phyloP scores from a whole-genome alignment of 352 stramenopile genomes.

The Aphanomyces euteiches region DNA sequence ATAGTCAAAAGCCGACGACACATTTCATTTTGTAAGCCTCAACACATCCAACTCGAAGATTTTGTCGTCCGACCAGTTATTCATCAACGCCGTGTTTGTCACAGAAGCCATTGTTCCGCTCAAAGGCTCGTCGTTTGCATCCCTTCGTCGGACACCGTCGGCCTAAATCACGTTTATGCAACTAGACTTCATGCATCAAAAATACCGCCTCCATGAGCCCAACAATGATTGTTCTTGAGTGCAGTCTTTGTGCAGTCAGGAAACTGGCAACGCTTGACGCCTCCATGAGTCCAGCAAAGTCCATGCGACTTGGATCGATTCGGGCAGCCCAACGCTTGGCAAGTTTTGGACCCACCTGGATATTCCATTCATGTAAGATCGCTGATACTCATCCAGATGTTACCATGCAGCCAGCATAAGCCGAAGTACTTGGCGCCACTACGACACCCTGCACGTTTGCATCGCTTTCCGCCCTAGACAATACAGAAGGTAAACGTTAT shows the following conservation, averaged over 20 bases:
- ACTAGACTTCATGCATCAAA: background rate
- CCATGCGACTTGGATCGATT: constrained; percentile 3
- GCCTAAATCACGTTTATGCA: background rate
- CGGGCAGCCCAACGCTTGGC: background rate
- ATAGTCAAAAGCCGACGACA: too few species aligned
- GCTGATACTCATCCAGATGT: constrained; percentile 14
- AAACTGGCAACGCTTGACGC: background rate
- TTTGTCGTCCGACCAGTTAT: background rate
- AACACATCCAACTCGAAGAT: too few species aligned
- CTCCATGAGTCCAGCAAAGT: background rate
- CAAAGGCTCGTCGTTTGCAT: background rate
- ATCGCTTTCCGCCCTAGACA: constrained; percentile 48
- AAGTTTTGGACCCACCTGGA: background rate
- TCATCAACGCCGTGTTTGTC: background rate
- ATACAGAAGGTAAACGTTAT: too few species aligned
- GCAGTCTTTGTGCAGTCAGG: background rate
- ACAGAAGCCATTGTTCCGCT: background rate
- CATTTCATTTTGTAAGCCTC: too few species aligned
- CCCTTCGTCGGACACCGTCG: background rate
- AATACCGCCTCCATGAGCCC: background rate
- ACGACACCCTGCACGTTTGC: constrained; percentile 56
- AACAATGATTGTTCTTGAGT: background rate
- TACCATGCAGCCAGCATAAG: constrained; percentile 68
- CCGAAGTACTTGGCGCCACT: constrained; percentile 68
- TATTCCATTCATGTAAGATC: background rate